Evolutionary conservation across 2,329 filamentous ascomycete genomes (phyloP).

Genomic region (Eutypa lata): DNA sequence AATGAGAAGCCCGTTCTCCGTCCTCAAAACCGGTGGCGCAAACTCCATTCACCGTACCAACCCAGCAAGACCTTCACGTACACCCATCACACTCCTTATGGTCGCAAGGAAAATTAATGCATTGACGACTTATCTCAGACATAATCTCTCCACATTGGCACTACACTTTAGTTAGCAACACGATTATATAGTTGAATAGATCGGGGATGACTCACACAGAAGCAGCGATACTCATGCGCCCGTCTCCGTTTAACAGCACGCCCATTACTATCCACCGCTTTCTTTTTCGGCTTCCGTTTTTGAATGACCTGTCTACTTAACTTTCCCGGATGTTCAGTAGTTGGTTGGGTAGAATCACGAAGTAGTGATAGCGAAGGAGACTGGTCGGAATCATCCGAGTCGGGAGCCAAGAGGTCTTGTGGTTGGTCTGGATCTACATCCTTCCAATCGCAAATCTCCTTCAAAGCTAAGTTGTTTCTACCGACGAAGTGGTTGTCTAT

Average conservation of each 20-base stretch:
- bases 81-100: conserved; percentile 1
- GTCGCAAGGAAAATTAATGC: conserved; percentile 11
- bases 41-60: too few species aligned
- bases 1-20: too few species aligned
- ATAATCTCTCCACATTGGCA: conserved; percentile 19
- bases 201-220: conserved; percentile 13
- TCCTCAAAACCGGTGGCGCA: too few species aligned
- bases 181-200: neutral
- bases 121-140: conserved; percentile 11
- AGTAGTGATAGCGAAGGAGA: conserved; percentile 13
- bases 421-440: conserved; percentile 28
- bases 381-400: conserved; percentile 15
- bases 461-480: conserved; percentile 35
- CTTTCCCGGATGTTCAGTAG: neutral
- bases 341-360: too few species aligned
- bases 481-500: conserved; percentile 71
- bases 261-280: conserved; percentile 4
- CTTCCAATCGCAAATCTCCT: conserved; percentile 55
- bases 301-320: conserved; percentile 3
- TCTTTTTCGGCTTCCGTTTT: conserved; percentile 22
- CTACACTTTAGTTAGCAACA: conserved; percentile 12
- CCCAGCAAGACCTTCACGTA: too few species aligned
- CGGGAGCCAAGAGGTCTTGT: conserved; percentile 7
- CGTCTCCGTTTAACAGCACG: conserved; percentile 13
- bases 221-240: conserved; percentile 1